Base-by-base conservation (phyloP, 257 asterid species). In the Capsicum pubescens region DNA sequence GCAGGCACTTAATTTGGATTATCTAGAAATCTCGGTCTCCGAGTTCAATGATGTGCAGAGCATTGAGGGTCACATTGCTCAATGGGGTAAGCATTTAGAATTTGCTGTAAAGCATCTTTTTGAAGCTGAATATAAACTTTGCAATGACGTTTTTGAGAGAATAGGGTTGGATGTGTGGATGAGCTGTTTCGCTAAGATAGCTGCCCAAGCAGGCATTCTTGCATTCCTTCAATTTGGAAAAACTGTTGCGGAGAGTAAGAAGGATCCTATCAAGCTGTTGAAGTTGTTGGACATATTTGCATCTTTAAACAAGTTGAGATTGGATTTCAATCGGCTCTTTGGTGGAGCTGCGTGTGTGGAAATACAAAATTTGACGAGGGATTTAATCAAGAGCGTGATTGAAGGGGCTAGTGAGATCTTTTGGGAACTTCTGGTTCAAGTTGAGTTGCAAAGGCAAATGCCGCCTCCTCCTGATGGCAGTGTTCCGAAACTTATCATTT, bases 71-170 rank as follows among this genome's bases (percentile, higher is more conserved):
- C 92, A 91, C 67, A 94, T 95, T 76, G 83, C 94, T 84, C 91
- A 92, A 72, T 95, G 99, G 99, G 98, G 98, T 17, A 88, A 87
- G 90, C 98, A 95, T 90, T 86, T 95, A 90, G 98, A 94, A 84
- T 94, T 95, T 80, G 97, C 97, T 0, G 94, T 94, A 87, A 95
- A 93, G 88, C 97, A 95, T 82, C 90, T 95, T 14, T 93, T 95
- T 85, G 98, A 95, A 87, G 95, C 94, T 0, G 98, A 95, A 91
- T 93, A 91, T 83, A 92, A 91, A 82, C 91, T 94, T 14, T 93
- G 98, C 52, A 92, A 89, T 48, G 97, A 93, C 10, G 96, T 95
- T 80, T 95, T 95, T 59, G 98, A 94, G 87, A 92, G 88, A 85
- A 89, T 94, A 89, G 99, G 99, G 16, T 81, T 92, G 83, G 95